Percentiles rank a stretch among this genome's conserved stretches.
Conservation (phyloP, 2,329 filamentous ascomycete species). For the Magnaporthiopsis rhizophila region DNA sequence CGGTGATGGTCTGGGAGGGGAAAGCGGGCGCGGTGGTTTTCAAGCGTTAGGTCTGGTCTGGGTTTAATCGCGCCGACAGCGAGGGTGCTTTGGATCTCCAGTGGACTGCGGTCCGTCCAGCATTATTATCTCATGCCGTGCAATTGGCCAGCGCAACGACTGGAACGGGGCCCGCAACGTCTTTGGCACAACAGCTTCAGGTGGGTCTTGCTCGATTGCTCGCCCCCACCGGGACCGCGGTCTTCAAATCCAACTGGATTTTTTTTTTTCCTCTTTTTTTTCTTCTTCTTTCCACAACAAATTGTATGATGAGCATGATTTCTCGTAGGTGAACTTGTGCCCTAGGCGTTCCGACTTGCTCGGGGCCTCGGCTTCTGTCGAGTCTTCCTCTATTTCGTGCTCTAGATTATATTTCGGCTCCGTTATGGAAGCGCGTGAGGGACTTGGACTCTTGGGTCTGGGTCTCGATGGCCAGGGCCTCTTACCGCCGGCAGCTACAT, state of each 20-base stretch:
- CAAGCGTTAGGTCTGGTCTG: conserved; percentile 3
- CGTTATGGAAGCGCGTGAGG: conserved; percentile 67
- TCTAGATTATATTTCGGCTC: conserved; percentile 52
- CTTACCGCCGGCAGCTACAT: conserved; percentile 72
- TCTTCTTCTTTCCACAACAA: conserved; percentile 36
- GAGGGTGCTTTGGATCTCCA: conserved; percentile 1
- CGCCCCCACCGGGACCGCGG: not conserved
- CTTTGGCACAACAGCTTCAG: not conserved
- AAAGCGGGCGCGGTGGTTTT: conserved; percentile 13
- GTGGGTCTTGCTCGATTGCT: not conserved
- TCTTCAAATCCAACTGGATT: conserved; percentile 10
- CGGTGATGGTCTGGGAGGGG: conserved; percentile 20
- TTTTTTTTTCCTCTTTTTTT: conserved; percentile 22
- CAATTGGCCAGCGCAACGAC: conserved; percentile 12
- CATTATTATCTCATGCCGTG: conserved; percentile 15
- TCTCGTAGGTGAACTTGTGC: conserved; percentile 65
- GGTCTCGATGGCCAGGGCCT: conserved; percentile 53
- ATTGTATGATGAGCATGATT: conserved; percentile 61
- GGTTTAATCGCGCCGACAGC: conserved; percentile 3
- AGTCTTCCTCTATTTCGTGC: conserved; percentile 68
- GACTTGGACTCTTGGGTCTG: conserved; percentile 22
- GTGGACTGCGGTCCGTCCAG: conserved; percentile 10
- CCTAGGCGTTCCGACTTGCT: conserved; percentile 4
- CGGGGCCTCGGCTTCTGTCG: conserved; percentile 38
- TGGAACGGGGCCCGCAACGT: not conserved